A percentile compares a stretch with the other conserved stretches of the same genome.
phyloP scores from a whole-genome alignment of 768 basidiomycete species.

The Pluteus cervinus region DNA sequence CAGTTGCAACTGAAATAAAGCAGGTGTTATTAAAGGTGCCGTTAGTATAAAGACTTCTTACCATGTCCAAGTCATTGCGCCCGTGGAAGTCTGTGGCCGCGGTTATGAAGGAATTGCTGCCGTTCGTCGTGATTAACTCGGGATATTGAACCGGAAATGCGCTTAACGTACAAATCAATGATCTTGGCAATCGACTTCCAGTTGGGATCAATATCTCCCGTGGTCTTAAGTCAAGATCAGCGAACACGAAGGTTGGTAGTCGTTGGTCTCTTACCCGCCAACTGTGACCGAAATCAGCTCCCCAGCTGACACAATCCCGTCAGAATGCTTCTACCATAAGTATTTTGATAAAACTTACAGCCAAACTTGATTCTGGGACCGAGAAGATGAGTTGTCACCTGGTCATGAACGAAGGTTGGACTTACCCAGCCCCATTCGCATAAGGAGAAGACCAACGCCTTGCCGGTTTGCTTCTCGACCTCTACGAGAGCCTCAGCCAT shows the following conservation, averaged over 20 bases:
- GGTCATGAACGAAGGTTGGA: slow-evolving; percentile 62
- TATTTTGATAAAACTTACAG: too few relatives aligned
- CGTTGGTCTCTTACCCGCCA: slow-evolving; percentile 45
- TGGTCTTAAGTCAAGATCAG: slow-evolving; percentile 30
- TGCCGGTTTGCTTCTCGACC: slow-evolving; percentile 40
- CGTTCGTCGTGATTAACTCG: slow-evolving; percentile 4
- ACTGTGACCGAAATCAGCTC: slow-evolving; percentile 60
- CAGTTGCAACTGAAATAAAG: too few relatives aligned
- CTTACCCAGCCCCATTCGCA: slow-evolving; percentile 67
- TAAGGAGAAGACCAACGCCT: slow-evolving; percentile 52
- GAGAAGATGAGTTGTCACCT: too few relatives aligned
- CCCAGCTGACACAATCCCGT: too few relatives aligned
- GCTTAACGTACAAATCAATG: slow-evolving; percentile 39
- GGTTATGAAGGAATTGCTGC: slow-evolving; percentile 59
- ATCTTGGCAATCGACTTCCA: slow-evolving; percentile 50
- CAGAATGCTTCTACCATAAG: too few relatives aligned
- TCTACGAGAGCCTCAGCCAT: slow-evolving; percentile 56
- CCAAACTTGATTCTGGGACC: too few relatives aligned
- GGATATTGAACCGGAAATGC: background rate
- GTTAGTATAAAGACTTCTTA: slow-evolving; percentile 22
- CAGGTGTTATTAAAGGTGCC: too few relatives aligned
- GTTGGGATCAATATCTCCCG: slow-evolving; percentile 38
- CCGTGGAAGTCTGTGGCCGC: slow-evolving; percentile 64
- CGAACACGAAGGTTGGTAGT: background rate
- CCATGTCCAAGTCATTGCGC: slow-evolving; percentile 66